Evolutionary conservation across 2,329 filamentous ascomycete species (phyloP).

Genomic region (Balansia obtecta): DNA sequence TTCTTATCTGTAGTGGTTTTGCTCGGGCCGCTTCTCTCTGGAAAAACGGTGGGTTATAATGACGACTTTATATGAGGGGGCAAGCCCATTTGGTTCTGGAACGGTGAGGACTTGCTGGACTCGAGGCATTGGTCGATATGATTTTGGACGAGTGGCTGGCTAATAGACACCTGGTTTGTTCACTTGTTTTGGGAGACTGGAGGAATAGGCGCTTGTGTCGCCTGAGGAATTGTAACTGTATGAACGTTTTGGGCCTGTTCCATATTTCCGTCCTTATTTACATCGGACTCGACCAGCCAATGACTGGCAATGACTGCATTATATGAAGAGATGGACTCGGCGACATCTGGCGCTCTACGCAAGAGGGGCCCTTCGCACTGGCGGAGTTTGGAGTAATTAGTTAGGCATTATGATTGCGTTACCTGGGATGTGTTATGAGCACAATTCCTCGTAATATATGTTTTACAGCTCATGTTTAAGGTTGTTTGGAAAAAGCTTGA

Average conservation of each 20-base stretch:
- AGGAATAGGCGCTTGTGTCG: not conserved
- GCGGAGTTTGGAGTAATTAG: slow-evolving; percentile 7
- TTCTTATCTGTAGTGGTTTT: not conserved
- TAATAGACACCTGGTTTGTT: slow-evolving; percentile 1
- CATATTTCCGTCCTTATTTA: not conserved
- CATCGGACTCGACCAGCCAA: not conserved
- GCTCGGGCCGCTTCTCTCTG: not conserved
- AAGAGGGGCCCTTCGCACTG: not conserved
- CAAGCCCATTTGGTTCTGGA: not conserved
- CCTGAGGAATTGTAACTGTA: slow-evolving; percentile 1
- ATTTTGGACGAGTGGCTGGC: not conserved
- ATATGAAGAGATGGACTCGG: slow-evolving; percentile 1
- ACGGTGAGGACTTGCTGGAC: not conserved
- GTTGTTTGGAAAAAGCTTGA: no score
- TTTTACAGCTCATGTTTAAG: not conserved
- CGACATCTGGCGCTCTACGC: not conserved
- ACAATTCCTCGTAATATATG: not conserved
- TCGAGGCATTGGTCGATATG: not conserved
- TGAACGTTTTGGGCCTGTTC: slow-evolving; percentile 1
- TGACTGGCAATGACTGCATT: slow-evolving; percentile 2
- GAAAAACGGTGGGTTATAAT: not conserved
- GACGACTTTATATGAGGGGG: not conserved
- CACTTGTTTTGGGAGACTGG: not conserved
- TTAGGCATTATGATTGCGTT: slow-evolving; percentile 1
- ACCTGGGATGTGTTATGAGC: not conserved